Conservation (phyloP, 495 filamentous ascomycete genomes). For the Hypoxylon lenormandii region DNA sequence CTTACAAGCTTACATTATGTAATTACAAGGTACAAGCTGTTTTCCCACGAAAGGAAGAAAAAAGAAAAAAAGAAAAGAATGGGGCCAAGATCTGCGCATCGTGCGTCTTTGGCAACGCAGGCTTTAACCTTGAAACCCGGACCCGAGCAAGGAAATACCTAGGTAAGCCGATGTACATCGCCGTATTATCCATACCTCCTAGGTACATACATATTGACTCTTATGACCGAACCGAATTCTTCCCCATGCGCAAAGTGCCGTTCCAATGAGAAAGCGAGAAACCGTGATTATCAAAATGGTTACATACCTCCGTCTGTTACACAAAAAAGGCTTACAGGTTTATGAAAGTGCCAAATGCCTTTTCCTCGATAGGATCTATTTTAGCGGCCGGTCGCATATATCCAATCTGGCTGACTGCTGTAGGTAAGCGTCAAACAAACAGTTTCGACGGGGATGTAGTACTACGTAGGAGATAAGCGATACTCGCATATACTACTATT, state of each 20-base stretch:
- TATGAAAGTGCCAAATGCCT: conserved; percentile 23
- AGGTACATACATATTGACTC: conserved; percentile 1
- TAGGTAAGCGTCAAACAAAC: neutral
- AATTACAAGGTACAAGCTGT: no score
- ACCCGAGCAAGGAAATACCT: neutral
- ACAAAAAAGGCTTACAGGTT: conserved; percentile 18
- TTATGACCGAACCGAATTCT: conserved; percentile 12
- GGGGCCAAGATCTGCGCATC: conserved; percentile 27
- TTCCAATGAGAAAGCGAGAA: conserved; percentile 30
- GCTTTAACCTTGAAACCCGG: conserved; percentile 10
- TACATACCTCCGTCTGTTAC: conserved; percentile 31
- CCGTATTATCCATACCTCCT: no score
- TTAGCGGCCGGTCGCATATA: conserved; percentile 30
- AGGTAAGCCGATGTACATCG: no score
- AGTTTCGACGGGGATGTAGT: no score
- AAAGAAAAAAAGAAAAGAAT: conserved; percentile 18
- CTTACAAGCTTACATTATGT: no score
- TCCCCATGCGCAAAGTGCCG: conserved; percentile 13
- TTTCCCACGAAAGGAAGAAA: conserved; percentile 26
- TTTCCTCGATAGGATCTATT: conserved; percentile 17
- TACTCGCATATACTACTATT: neutral
- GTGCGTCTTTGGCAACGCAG: conserved; percentile 16
- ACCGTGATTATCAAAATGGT: conserved; percentile 5
- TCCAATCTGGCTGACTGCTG: conserved; percentile 8
- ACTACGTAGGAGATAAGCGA: conserved; percentile 6